Percentiles rank a stretch among this genome's conserved stretches.
Evolutionary conservation across 2,329 filamentous ascomycete genomes (phyloP).

Genomic region (Corinectria fuckeliana): DNA sequence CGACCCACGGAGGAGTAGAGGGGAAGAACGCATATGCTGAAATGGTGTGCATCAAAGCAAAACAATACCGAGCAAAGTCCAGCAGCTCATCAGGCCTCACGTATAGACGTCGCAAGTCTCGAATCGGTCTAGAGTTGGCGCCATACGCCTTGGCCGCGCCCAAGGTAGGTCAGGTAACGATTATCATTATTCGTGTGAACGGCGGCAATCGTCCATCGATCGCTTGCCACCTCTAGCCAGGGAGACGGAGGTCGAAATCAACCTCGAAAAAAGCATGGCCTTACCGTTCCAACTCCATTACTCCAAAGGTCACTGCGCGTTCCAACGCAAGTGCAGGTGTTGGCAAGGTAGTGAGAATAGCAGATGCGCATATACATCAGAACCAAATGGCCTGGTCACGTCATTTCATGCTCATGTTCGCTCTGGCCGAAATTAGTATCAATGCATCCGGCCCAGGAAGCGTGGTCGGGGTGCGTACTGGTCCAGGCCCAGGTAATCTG

Average conservation of each 20-base stretch:
- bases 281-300: conserved; percentile 28
- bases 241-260: neutral
- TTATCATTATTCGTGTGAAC: conserved; percentile 25
- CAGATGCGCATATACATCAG: neutral
- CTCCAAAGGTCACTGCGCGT: conserved; percentile 15
- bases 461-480: conserved; percentile 49
- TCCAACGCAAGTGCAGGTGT: neutral
- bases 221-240: neutral
- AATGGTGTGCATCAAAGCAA: conserved; percentile 46
- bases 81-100: neutral
- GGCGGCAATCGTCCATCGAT: conserved; percentile 13
- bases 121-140: neutral
- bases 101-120: neutral
- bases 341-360: neutral
- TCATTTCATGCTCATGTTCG: conserved; percentile 48
- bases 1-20: conserved; percentile 56
- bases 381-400: neutral
- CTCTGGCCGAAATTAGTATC: conserved; percentile 44
- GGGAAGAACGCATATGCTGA: conserved; percentile 61
- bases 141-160: no score
- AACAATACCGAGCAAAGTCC: neutral
- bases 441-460: conserved; percentile 26
- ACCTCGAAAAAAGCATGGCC: conserved; percentile 14
- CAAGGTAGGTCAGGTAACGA: neutral
- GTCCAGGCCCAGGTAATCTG: conserved; percentile 77